Evolutionary conservation across 2,329 filamentous ascomycete species (phyloP).

Genomic region (Lasiodiplodia sp.): DNA sequence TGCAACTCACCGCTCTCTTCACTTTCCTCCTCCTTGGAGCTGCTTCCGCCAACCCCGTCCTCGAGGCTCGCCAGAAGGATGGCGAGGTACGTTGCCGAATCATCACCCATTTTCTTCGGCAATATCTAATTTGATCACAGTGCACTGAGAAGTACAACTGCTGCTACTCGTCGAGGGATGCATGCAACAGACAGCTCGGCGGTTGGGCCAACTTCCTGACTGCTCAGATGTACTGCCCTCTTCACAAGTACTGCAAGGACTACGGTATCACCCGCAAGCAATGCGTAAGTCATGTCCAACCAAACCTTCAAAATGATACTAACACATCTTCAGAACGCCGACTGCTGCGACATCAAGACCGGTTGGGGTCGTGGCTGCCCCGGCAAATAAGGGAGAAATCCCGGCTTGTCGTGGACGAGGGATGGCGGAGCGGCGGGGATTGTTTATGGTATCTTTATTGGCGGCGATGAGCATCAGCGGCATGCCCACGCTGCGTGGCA

Average conservation of each 20-base stretch:
- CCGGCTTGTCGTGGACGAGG: not conserved
- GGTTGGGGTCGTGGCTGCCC: not conserved
- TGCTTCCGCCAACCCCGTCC: not conserved
- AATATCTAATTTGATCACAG: not conserved
- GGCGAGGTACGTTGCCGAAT: not conserved
- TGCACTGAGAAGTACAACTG: not conserved
- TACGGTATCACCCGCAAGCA: not conserved
- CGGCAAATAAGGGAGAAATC: not conserved
- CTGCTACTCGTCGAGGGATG: not conserved
- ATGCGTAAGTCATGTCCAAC: not conserved
- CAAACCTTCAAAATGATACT: not conserved
- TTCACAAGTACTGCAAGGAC: not conserved
- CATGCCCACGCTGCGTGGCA: no score
- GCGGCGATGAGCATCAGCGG: no score
- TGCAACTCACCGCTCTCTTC: not conserved
- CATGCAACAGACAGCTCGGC: not conserved
- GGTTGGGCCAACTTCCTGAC: not conserved
- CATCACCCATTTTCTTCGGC: accelerated
- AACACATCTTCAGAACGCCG: not conserved
- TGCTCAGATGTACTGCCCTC: not conserved
- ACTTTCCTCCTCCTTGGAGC: not conserved
- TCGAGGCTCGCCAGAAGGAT: not conserved
- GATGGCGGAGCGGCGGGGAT: not conserved
- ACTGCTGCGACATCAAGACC: not conserved
- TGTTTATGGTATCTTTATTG: no score